Evolutionary conservation across 257 asterid genomes (phyloP).

Genomic region (Datura wrightii): DNA sequence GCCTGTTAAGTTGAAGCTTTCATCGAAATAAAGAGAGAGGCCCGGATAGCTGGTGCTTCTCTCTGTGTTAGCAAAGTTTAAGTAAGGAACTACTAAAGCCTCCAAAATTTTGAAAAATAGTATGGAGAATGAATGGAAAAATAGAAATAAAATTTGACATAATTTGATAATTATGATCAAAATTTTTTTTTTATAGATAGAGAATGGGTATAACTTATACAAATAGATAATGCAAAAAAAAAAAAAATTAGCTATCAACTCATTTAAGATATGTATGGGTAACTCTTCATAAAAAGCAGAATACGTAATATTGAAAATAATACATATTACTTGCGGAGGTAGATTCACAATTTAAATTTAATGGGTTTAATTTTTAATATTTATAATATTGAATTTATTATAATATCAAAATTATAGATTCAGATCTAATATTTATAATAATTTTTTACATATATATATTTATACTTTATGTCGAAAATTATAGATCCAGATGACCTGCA

Average conservation of each 20-base stretch:
- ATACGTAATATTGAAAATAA: not conserved
- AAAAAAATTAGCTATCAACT: not conserved
- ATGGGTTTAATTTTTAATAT: not conserved
- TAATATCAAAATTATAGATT: not conserved
- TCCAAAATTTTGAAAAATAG: too few species aligned
- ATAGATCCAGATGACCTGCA: too few species aligned
- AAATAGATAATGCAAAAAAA: not conserved
- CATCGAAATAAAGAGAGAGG: not conserved
- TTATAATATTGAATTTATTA: not conserved
- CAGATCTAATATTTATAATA: not conserved
- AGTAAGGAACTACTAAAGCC: not conserved
- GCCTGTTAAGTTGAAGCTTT: not conserved
- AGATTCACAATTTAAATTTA: not conserved
- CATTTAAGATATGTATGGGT: not conserved
- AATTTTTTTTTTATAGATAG: not conserved
- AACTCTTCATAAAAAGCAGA: not conserved
- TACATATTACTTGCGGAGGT: not conserved
- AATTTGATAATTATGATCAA: not conserved
- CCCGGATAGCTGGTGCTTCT: not conserved
- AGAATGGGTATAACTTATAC: not conserved
- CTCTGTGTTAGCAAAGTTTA: not conserved
- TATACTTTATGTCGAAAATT: too few species aligned
- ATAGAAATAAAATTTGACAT: not conserved
- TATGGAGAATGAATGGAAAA: not conserved
- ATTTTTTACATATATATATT: not conserved